phyloP scores from a whole-genome alignment of 1,284 basidiomycete species.

The Tylopilus sp. region DNA sequence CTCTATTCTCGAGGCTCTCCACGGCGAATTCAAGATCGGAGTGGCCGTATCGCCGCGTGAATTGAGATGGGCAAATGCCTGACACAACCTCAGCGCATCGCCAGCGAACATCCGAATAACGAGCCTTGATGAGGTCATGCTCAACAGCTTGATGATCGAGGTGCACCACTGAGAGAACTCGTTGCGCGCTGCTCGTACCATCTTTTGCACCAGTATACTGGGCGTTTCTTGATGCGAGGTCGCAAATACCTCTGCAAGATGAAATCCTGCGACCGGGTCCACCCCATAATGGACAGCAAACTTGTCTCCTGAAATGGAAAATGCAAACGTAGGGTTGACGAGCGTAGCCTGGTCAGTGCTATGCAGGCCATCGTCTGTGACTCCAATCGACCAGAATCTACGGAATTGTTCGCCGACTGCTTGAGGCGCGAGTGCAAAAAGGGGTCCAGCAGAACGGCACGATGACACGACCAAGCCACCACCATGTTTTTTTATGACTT shows the following conservation, averaged over 20 bases:
- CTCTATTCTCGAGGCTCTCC: constrained; percentile 36
- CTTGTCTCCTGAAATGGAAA: constrained; percentile 41
- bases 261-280: constrained; percentile 48
- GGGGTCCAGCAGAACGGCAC: constrained; percentile 42
- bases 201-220: constrained; percentile 14
- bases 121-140: constrained; percentile 2
- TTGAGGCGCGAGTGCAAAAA: constrained; percentile 24
- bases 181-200: constrained; percentile 19
- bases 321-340: constrained; percentile 51
- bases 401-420: constrained; percentile 27
- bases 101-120: constrained; percentile 35
- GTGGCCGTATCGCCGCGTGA: constrained; percentile 20
- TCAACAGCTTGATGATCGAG: constrained; percentile 17
- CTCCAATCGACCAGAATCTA: constrained; percentile 46
- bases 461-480: constrained; percentile 9
- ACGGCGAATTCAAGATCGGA: constrained; percentile 37
- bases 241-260: constrained; percentile 42
- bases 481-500: background rate
- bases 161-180: constrained; percentile 30
- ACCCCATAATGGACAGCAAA: constrained; percentile 49
- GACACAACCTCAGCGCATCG: constrained; percentile 36
- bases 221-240: constrained; percentile 2
- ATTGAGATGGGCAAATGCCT: constrained; percentile 27
- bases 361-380: constrained; percentile 35
- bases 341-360: constrained; percentile 30